Base-by-base conservation (phyloP, 768 basidiomycete species). In the Lyophyllum semitale region DNA sequence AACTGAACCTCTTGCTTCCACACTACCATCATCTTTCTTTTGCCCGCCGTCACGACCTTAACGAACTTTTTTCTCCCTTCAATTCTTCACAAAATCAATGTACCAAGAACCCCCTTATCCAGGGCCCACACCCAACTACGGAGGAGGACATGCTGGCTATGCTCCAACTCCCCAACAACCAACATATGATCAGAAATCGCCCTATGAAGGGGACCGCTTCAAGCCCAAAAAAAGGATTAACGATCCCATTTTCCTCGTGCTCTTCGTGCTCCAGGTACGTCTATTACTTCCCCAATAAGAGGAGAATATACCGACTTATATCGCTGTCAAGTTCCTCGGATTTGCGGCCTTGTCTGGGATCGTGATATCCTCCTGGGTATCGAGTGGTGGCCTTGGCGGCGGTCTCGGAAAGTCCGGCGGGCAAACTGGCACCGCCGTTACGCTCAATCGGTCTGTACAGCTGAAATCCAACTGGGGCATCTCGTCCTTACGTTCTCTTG, bases 211-310 rank as follows among this genome's bases (percentile, higher is more conserved):
- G 25, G 84, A 79, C n/a, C 72, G 87, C 20, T 88, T 88, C 73
- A 81, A 80, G 63, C 84, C 83, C 15, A 87, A 84, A 73, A 88
- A 82, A 63, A 79, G 73, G 56, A 71, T 91, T 29, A 89, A 91
- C 54, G 91, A 93, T 68, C 83, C 84, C 2, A 73, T 89, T 48
- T 84, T 90, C 66, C 73, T 91, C 13, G 64, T 89, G 7, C 65
- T 92, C 32, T 93, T 90, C 71, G 68, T 93, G n/a, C 72, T 84
- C 1, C 84, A 88, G 72, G 85, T 91, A 51, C 33, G 71, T 58
- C 37, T 0, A 26, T 33, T 1, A 13, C 32, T 32, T 8, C 43
- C 17, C 29, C 17, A 23, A 37, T 25, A 17, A 12, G 23, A 18
- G 17, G 32, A 13, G 27, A 7, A 35, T n/a, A 30, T 41, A 33